phyloP scores from a whole-genome alignment of 2,329 filamentous ascomycete species.

The Metarhizium sp. region DNA sequence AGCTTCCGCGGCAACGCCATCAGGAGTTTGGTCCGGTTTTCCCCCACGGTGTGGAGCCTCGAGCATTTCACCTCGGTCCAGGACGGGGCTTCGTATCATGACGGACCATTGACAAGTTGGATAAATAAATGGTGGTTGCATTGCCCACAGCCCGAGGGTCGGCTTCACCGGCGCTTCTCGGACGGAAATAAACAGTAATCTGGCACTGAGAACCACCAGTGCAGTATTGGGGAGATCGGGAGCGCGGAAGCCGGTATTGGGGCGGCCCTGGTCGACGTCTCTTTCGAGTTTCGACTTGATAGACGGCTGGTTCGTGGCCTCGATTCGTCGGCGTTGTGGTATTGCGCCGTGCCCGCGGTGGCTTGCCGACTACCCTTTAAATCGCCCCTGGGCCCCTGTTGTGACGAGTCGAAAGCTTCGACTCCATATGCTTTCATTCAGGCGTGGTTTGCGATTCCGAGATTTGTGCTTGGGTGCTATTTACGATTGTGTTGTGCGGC shows the following conservation, averaged over 20 bases:
- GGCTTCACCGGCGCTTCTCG: neutral
- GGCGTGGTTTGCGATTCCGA: neutral
- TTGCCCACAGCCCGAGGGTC: neutral
- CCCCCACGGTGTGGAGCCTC: neutral
- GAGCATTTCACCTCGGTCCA: neutral
- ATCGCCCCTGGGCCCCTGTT: neutral
- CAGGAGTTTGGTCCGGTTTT: no score
- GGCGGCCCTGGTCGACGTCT: neutral
- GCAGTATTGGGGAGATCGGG: neutral
- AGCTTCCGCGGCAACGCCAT: no score
- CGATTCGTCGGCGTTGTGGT: neutral
- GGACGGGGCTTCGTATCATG: neutral
- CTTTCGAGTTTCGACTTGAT: no score
- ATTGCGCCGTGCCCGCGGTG: neutral
- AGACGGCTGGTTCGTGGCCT: neutral
- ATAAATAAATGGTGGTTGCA: neutral
- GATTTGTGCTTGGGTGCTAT: neutral
- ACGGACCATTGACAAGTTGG: neutral
- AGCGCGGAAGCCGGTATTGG: neutral
- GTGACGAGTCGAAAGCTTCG: neutral
- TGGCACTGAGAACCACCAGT: neutral
- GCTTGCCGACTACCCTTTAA: neutral
- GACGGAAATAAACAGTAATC: neutral
- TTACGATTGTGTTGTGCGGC: neutral
- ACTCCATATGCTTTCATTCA: neutral